A percentile compares a stretch with the other conserved stretches of the same genome.
Conservation (phyloP, 306 rosid genomes). For the Quercus alba region DNA sequence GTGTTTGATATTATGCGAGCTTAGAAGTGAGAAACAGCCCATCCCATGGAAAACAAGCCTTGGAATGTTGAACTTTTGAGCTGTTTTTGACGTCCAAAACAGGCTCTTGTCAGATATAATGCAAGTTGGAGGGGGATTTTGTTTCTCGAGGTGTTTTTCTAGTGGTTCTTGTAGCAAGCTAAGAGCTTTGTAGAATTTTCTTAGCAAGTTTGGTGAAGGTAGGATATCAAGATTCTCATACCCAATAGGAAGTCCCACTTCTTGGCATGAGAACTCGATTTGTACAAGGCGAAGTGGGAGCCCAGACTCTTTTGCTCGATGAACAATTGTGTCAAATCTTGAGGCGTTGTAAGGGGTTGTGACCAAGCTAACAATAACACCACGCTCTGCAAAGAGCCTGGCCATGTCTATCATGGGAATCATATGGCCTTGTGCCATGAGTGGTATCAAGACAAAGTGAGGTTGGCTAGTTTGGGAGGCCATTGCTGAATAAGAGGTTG, state of each 20-base stretch:
- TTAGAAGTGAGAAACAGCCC: constrained; percentile 63
- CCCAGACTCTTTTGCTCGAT: constrained; percentile 36
- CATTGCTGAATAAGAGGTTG: neutral
- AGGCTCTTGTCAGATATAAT: constrained; percentile 68
- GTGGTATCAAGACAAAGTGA: constrained; percentile 75
- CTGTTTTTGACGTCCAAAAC: constrained; percentile 55
- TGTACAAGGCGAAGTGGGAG: constrained; percentile 41
- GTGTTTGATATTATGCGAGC: constrained; percentile 50
- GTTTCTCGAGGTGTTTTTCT: constrained; percentile 40
- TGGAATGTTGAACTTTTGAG: constrained; percentile 52
- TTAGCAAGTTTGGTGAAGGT: constrained; percentile 51
- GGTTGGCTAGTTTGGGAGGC: constrained; percentile 26
- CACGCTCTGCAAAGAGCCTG: constrained; percentile 46
- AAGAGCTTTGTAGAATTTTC: constrained; percentile 60
- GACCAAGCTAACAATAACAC: constrained; percentile 54
- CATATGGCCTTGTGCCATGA: constrained; percentile 95
- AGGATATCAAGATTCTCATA: constrained; percentile 72
- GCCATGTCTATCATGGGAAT: constrained; percentile 92
- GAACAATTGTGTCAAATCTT: constrained; percentile 40
- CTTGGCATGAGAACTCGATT: constrained; percentile 57
- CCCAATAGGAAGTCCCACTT: constrained; percentile 65
- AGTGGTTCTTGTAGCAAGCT: constrained; percentile 60
- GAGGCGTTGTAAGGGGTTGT: constrained; percentile 69
- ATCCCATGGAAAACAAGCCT: constrained; percentile 71
- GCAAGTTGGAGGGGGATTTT: constrained; percentile 45